Percentiles rank a stretch among this genome's conserved stretches.
phyloP scores from a whole-genome alignment of 805 yeast species.

The Clavispora carvajalis region DNA sequence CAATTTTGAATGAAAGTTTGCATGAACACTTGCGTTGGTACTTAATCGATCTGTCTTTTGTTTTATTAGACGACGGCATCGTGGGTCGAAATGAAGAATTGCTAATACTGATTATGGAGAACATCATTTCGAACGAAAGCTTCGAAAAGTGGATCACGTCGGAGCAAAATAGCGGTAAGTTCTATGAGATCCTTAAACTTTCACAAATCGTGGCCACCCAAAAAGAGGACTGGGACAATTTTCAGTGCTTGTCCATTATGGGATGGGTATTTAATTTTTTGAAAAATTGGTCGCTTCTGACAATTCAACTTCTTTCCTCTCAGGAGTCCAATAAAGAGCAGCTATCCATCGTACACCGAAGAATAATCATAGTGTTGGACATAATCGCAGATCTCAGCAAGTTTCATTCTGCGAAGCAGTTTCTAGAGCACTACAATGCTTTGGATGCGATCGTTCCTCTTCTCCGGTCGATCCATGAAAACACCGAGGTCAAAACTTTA shows the following conservation, averaged over 20 bases:
- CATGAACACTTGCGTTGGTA: slow-evolving; percentile 2
- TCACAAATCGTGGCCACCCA: slow-evolving; percentile 34
- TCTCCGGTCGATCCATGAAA: slow-evolving; percentile 37
- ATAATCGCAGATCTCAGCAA: slow-evolving; percentile 38
- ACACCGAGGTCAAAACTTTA: slow-evolving; percentile 18
- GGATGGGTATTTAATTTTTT: slow-evolving; percentile 38
- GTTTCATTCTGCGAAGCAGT: slow-evolving; percentile 35
- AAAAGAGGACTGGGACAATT: slow-evolving; percentile 37
- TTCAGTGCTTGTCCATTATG: slow-evolving; percentile 31
- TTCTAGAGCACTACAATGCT: slow-evolving; percentile 36
- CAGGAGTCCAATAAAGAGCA: slow-evolving; percentile 1
- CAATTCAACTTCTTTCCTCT: slow-evolving; percentile 12
- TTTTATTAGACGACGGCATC: not conserved
- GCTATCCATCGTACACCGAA: slow-evolving; percentile 11
- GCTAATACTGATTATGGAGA: slow-evolving; percentile 1
- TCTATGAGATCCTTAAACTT: slow-evolving; percentile 3
- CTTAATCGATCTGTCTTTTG: not conserved
- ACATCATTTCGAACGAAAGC: slow-evolving; percentile 4
- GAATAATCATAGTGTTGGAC: slow-evolving; percentile 29
- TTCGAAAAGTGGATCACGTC: not conserved
- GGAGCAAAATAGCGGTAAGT: not conserved
- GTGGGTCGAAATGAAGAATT: not conserved
- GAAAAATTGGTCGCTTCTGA: slow-evolving; percentile 11
- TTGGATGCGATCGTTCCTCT: slow-evolving; percentile 31
- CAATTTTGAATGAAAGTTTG: not conserved